Evolutionary conservation across 108 stramenopile genomes (phyloP).

Genomic region (Cyclotella kingstonii): DNA sequence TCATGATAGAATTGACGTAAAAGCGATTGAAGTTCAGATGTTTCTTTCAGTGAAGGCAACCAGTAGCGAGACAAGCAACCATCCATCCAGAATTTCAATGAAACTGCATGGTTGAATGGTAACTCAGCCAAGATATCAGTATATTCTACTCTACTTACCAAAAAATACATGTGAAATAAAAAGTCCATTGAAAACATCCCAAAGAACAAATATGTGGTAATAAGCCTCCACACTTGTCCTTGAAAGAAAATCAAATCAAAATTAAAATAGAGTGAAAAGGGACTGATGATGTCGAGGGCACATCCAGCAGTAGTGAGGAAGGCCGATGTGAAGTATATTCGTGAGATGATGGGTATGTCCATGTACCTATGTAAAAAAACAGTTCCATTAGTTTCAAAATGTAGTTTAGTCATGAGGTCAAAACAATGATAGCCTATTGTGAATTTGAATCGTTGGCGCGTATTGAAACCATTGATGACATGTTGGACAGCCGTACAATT

Average conservation of each 20-base stretch:
- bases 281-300: conserved; percentile 86
- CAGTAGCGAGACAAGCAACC: no score
- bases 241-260: conserved; percentile 81
- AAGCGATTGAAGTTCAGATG: no score
- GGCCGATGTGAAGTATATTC: conserved; percentile 93
- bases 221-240: conserved; percentile 95
- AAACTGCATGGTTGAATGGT: no score
- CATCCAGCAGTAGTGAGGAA: conserved; percentile 94
- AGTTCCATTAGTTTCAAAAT: neutral
- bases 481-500: neutral
- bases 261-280: conserved; percentile 93
- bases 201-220: conserved; percentile 97
- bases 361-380: conserved; percentile 74
- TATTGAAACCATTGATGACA: no score
- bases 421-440: neutral
- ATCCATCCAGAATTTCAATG: no score
- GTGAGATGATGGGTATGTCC: conserved; percentile 92
- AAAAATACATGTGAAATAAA: conserved; percentile 99
- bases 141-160: no score
- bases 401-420: neutral
- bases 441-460: no score
- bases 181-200: conserved; percentile 96
- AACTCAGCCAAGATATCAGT: neutral
- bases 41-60: no score
- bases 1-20: no score